Evolutionary conservation across 352 stramenopile genomes (phyloP), one percentile per base, ranked within the genome.

Genomic region (Globisporangium cylindrosporum): DNA sequence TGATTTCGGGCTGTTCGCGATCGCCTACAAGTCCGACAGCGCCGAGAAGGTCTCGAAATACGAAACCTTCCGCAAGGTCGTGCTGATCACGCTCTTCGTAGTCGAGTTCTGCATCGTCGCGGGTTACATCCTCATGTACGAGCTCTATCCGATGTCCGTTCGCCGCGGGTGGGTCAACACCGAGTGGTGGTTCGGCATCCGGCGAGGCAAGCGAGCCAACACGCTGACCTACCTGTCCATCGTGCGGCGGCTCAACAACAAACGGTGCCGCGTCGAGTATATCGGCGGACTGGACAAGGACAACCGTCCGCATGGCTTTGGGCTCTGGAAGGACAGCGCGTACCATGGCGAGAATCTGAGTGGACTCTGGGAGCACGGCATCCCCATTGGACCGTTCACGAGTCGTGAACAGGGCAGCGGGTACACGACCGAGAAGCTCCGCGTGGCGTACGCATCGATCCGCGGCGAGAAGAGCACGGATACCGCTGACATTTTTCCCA

Each of bases 261-360:
- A 69, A 46, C 66, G 66, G 12, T 72, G 75, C 29, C 59, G 34
- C 5, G 80, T 84, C 68, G 64, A 68, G 48, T 90, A 89, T 56
- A 66, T 71, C 2, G 82, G 82, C 22, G 75, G 80, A 18, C 73
- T 70, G 5, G 76, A 89, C 68, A 64, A 66, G 24, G 64, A 75
- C 3, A 73, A 77, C n/a, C 68, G 76, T 1, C 80, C 82, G 7
- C 72, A 90, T 46, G 82, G 82, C 53, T 67, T 70, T 27, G 82
- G 82, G 4, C 59, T 71, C 10, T 90, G 82, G 82, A 73, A 70
- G 6, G 82, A 90, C 66, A 77, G 80, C 64, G 55, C 66, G 7
- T 88, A 79, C 51, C 70, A 86, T 36, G 82, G 82, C 43, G 82
- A 90, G 55, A 76, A 83, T 20, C 59, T 89, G 27, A 86, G 69